phyloP scores from a whole-genome alignment of 2,329 filamentous ascomycete genomes.

The Fusarium armeniacum region DNA sequence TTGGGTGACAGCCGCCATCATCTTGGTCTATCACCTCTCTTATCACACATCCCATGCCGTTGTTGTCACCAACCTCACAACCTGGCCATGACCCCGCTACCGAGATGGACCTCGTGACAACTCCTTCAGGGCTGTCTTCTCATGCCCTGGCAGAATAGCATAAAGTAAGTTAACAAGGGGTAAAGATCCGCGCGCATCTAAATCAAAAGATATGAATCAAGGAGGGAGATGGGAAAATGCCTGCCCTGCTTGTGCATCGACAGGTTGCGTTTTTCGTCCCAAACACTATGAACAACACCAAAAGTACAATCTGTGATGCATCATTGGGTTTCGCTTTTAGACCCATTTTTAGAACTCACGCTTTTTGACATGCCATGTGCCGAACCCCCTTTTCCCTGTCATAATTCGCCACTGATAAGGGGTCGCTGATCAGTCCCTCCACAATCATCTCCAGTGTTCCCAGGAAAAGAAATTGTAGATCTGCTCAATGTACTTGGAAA shows the following conservation, averaged over 20 bases:
- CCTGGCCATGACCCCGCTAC: slow-evolving; percentile 45
- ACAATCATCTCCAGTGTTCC: slow-evolving; percentile 24
- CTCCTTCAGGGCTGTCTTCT: slow-evolving; percentile 37
- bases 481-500: slow-evolving; percentile 29
- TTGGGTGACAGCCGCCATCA: slow-evolving; percentile 32
- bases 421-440: slow-evolving; percentile 29
- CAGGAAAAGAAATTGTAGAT: slow-evolving; percentile 39
- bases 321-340: slow-evolving; percentile 34
- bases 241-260: slow-evolving; percentile 32
- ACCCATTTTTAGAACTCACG: slow-evolving; percentile 21
- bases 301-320: slow-evolving; percentile 29
- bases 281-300: slow-evolving; percentile 40
- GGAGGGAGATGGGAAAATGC: slow-evolving; percentile 16
- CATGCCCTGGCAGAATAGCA: slow-evolving; percentile 38
- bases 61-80: slow-evolving; percentile 27
- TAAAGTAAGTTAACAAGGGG: slow-evolving; percentile 36
- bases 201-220: slow-evolving; percentile 25
- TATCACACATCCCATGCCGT: slow-evolving; percentile 41
- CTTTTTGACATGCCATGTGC: slow-evolving; percentile 26
- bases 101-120: slow-evolving; percentile 45
- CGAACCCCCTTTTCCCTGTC: slow-evolving; percentile 37
- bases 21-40: slow-evolving; percentile 35
- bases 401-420: slow-evolving; percentile 45
- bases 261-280: slow-evolving; percentile 29
- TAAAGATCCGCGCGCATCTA: slow-evolving; percentile 39